Base-by-base conservation (phyloP, 306 rosid genomes). In the Lathyrus oleraceus region DNA sequence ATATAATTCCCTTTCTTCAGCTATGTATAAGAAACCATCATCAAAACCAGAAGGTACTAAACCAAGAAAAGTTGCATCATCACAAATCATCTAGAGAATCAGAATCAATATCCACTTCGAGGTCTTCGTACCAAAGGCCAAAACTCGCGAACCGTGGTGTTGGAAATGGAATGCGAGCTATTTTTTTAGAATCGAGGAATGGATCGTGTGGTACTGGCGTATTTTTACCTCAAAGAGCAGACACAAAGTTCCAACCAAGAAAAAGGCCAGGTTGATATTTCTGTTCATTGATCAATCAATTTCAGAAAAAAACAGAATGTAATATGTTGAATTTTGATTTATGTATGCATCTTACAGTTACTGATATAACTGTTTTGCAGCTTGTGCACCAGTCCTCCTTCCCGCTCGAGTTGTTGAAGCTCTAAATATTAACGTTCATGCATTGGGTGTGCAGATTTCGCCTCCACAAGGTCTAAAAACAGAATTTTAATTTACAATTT, bases 111-210 rank as follows among this genome's bases (percentile, higher is more conserved):
- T 66, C 45, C 19, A 52, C 63, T 21, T 45, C 82, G 42, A 72
- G 74, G 49, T 76, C 78, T 32, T 59, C 36, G 7, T 21, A 82
- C 28, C 71, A 73, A 49, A 80, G 77, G 74, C 45, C 85, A 14
- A 83, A 71, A 51, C 21, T 14, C 5, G 72, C 16, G 5, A 61
- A 73, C 9, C 85, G 83, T 43, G 90, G 96, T 49, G 67, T 70
- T 60, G 95, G 96, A 62, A 75, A 71, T 38, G 96, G 96, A 79
- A 88, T 92, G 96, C 88, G 84, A 81, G 96, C 87, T 8, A 65
- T 89, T 17, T 92, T 92, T 77, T 69, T 92, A 38, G 93, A 79
- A 68, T 82, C 87, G 4, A 60, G 72, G 62, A 75, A 72, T 58
- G 79, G 65, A 65, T 82, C 89, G 13, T 62, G 88, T 47, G 98